phyloP scores from a whole-genome alignment of 2,329 filamentous ascomycete species.

The Hymenoscyphus infarciens region DNA sequence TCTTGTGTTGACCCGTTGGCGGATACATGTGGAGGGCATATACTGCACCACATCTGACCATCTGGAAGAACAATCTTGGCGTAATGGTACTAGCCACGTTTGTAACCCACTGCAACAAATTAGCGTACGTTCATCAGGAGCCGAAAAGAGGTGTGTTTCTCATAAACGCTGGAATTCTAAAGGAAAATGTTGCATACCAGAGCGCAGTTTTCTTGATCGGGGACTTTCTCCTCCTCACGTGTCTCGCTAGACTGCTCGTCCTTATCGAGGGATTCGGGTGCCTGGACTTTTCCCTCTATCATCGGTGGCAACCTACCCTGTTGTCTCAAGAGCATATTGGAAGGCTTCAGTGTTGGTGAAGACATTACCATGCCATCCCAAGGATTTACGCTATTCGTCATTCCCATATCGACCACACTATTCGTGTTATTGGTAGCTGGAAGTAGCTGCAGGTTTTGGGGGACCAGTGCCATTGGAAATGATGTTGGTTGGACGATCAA shows the following conservation, averaged over 20 bases:
- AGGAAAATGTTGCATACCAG: neutral
- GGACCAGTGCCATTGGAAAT: neutral
- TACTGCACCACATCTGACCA: constrained; percentile 5
- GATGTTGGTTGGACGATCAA: neutral
- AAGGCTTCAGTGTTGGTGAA: neutral
- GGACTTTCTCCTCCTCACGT: neutral
- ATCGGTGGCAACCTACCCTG: neutral
- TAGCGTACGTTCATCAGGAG: too few relatives aligned
- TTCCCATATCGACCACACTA: too few relatives aligned
- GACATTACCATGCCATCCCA: neutral
- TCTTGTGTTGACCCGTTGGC: neutral
- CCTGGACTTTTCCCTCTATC: neutral
- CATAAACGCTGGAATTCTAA: too few relatives aligned
- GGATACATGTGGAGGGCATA: constrained; percentile 5
- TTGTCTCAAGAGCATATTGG: neutral
- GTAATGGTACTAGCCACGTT: neutral
- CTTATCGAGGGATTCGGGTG: neutral
- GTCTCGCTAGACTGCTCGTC: neutral
- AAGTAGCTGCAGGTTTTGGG: neutral
- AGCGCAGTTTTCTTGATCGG: neutral
- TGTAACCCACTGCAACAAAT: constrained; percentile 1
- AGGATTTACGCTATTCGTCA: neutral
- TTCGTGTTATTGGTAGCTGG: too few relatives aligned
- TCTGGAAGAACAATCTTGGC: constrained; percentile 5
- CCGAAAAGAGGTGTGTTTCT: too few relatives aligned